Percentiles rank a stretch among this genome's conserved stretches.
phyloP scores from a whole-genome alignment of 2,329 filamentous ascomycete genomes.

The Fusarium brevicatenulatum region DNA sequence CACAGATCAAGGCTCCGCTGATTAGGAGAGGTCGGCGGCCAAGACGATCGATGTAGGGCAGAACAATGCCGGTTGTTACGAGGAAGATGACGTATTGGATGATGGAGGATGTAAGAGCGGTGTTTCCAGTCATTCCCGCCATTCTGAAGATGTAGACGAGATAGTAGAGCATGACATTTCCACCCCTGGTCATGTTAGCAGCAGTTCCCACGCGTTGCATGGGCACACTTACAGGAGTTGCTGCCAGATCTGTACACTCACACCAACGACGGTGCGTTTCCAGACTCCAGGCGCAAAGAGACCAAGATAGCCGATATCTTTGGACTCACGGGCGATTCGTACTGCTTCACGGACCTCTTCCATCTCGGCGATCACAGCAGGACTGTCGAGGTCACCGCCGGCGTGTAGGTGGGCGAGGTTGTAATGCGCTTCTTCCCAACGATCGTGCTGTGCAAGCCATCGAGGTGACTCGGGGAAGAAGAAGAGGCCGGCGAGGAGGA shows the following conservation, averaged over 20 bases:
- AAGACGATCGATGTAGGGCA: slow-evolving; percentile 61
- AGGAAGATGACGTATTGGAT: slow-evolving; percentile 67
- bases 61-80: slow-evolving; percentile 60
- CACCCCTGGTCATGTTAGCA: slow-evolving; percentile 48
- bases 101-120: slow-evolving; percentile 60
- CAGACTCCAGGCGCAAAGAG: slow-evolving; percentile 60
- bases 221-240: slow-evolving; percentile 53
- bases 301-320: slow-evolving; percentile 52
- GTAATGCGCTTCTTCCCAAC: slow-evolving; percentile 64
- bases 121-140: slow-evolving; percentile 60
- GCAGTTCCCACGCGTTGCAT: fast-evolving
- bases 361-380: slow-evolving; percentile 66
- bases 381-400: slow-evolving; percentile 62
- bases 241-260: slow-evolving; percentile 64
- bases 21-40: slow-evolving; percentile 60
- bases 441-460: slow-evolving; percentile 71
- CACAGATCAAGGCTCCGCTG: slow-evolving; percentile 57
- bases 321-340: slow-evolving; percentile 50
- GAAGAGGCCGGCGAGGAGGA: slow-evolving; percentile 66
- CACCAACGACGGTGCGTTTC: slow-evolving; percentile 61
- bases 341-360: slow-evolving; percentile 61
- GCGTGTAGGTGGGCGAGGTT: slow-evolving; percentile 68
- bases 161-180: slow-evolving; percentile 68
- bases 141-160: slow-evolving; percentile 71
- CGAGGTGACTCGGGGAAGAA: slow-evolving; percentile 71